Conservation (phyloP, 2,329 filamentous ascomycete species). For the Phaeosphaeriaceae sp. region DNA sequence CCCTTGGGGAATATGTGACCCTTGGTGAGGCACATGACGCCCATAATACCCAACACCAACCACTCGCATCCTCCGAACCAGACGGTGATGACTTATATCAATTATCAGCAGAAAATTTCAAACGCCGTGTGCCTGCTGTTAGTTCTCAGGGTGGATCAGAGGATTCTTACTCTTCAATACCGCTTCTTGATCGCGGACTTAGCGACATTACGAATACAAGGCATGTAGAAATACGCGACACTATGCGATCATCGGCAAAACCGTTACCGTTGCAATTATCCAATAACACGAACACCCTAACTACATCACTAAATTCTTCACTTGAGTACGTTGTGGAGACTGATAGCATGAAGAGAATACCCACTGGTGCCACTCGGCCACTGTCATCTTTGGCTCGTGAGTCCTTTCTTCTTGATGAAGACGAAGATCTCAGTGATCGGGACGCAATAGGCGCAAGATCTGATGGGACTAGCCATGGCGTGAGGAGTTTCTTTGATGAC, state of each 20-base stretch:
- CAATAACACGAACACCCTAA: constrained; percentile 23
- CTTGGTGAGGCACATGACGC: constrained; percentile 25
- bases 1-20: constrained; percentile 20
- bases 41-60: constrained; percentile 37
- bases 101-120: constrained; percentile 41
- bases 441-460: constrained; percentile 58
- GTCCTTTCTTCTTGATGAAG: constrained; percentile 61
- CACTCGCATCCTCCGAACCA: constrained; percentile 32
- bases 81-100: constrained; percentile 40
- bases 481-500: constrained; percentile 59
- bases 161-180: constrained; percentile 77
- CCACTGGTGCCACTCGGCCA: constrained; percentile 52
- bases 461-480: constrained; percentile 46
- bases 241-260: constrained; percentile 55
- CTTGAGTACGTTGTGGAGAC: constrained; percentile 59
- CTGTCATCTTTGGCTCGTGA: constrained; percentile 33
- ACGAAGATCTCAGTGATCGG: constrained; percentile 62
- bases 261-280: constrained; percentile 40
- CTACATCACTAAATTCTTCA: constrained; percentile 54
- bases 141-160: constrained; percentile 64
- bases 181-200: constrained; percentile 72
- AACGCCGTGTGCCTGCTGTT: constrained; percentile 27
- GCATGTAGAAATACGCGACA: constrained; percentile 48
- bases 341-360: constrained; percentile 58
- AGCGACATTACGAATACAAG: constrained; percentile 33